Base-by-base conservation (phyloP, 2,329 filamentous ascomycete species). In the Ampelomyces quisqualis region DNA sequence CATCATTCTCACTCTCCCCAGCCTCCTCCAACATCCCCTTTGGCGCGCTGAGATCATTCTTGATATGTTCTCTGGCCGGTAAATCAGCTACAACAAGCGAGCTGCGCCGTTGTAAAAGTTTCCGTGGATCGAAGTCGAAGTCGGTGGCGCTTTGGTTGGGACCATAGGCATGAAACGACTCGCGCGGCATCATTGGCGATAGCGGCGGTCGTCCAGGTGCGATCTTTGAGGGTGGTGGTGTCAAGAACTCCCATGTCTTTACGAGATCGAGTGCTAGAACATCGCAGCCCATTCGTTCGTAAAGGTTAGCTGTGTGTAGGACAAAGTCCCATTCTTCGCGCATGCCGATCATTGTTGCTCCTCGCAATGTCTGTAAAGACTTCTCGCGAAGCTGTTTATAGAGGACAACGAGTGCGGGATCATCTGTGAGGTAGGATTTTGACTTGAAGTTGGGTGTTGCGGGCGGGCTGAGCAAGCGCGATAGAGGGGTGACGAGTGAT, bases 201-300 rank as follows among this genome's bases (percentile, higher is more conserved):
- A 60, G 55, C 4, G 57, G 58, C 7, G 52, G 49, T 11, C 48
- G 45, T 7, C 55, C 54, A 7, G 47, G 43, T 2, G 40, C 14
- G 6, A 47, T 27, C 30, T 47, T 56, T 6, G 53, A 42, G 1
- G 56, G 59, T 4, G 62, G 66, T n/a, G 76, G 75, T 24, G 66
- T 55, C 27, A 88, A 72, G 65, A 94, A 93, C 58, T 89, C 83
- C 88, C 89, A 94, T 51, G 85, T 88, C 20, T 82, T 80, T 10
- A 93, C 85, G 5, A 97, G 73, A 57, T 94, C 88, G 4, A 97
- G 73, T 1, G 90, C 93, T 0, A 97, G 78, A 7, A 95, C 69
- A 67, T 96, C 91, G 61, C 93, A 95, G 3, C 93, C 91, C 90
- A 93, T 96, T 7, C 88, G 84, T 64, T 86, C 86, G 61, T 90